These are phyloP conservation scores for Tillandsia leiboldiana DNA, from an alignment of 176 grass and related monocot genomes.

Conservation along the genomic window DNA sequence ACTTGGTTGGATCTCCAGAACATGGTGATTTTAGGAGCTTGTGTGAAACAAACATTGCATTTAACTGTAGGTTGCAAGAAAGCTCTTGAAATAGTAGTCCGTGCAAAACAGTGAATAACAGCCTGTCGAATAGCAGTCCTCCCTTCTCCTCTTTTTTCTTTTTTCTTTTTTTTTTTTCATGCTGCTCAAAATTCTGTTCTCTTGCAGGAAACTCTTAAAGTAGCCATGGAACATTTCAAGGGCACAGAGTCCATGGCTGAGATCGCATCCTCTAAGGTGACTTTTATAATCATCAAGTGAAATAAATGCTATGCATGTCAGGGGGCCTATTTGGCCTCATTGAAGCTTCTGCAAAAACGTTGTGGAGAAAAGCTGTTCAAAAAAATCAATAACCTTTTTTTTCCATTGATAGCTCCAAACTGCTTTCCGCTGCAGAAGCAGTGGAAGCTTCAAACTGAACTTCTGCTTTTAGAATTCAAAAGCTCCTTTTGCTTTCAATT, in stretches of 20 bases:
- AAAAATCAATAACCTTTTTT: too few relatives aligned
- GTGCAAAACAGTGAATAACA: neutral
- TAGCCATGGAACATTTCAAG: constrained; percentile 4
- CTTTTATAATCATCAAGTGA: neutral
- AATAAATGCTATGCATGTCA: neutral
- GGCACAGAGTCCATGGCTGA: constrained; percentile 4
- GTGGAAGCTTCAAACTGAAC: neutral
- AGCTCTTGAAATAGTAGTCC: neutral
- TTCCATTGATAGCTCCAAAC: too few relatives aligned
- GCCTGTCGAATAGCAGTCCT: neutral
- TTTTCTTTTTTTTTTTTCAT: neutral
- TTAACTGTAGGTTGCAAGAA: too few relatives aligned
- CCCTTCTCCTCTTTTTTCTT: neutral
- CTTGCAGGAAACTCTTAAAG: constrained; percentile 14
- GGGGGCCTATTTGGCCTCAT: too few relatives aligned
- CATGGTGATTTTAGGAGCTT: neutral
- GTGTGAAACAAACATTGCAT: neutral
- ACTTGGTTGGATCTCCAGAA: neutral
- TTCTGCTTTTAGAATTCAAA: neutral
- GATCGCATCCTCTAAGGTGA: constrained; percentile 11
- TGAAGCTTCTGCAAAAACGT: too few relatives aligned
- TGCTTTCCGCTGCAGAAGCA: too few relatives aligned
- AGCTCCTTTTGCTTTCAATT: too few relatives aligned
- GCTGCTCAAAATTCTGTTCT: neutral
- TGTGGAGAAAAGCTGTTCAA: too few relatives aligned